These are phyloP conservation scores for Silene latifolia DNA, from an alignment of 148 eudicot species.

Conservation along the genomic window DNA sequence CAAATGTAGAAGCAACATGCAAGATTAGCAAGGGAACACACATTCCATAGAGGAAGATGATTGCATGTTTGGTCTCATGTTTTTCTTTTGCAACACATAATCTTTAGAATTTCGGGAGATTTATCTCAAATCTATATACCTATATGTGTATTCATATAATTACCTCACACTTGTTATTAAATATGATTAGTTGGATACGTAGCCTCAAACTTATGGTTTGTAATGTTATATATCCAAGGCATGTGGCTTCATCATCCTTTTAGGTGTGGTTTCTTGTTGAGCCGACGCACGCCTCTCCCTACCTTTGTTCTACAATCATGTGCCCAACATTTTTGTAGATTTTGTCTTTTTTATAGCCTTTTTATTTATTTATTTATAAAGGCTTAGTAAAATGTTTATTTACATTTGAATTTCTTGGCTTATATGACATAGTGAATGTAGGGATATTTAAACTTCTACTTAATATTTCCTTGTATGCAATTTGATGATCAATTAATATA, in stretches of 20 bases:
- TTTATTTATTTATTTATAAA: too few relatives aligned
- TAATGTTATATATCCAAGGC: not conserved
- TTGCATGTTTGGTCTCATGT: not conserved
- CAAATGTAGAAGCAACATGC: not conserved
- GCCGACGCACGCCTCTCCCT: conserved; percentile 18
- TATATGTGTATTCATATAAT: not conserved
- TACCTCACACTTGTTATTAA: not conserved
- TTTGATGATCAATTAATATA: too few relatives aligned
- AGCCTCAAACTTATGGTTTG: not conserved
- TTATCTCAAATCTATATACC: not conserved
- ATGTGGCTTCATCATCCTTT: conserved; percentile 14
- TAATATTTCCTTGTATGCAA: too few relatives aligned
- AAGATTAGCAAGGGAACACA: not conserved
- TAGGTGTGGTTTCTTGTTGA: conserved; percentile 8
- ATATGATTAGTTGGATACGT: not conserved
- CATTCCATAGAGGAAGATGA: not conserved
- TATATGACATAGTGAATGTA: too few relatives aligned
- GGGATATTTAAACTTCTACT: too few relatives aligned
- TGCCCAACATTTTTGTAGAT: not conserved
- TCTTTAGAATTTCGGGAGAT: conserved; percentile 4
- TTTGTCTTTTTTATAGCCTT: not conserved
- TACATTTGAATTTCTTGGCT: too few relatives aligned
- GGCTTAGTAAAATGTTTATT: too few relatives aligned
- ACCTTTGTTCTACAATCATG: conserved; percentile 10
- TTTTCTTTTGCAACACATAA: not conserved